Evolutionary conservation across 148 eudicot species (phyloP).

Genomic region (Nepenthes mirabilis): DNA sequence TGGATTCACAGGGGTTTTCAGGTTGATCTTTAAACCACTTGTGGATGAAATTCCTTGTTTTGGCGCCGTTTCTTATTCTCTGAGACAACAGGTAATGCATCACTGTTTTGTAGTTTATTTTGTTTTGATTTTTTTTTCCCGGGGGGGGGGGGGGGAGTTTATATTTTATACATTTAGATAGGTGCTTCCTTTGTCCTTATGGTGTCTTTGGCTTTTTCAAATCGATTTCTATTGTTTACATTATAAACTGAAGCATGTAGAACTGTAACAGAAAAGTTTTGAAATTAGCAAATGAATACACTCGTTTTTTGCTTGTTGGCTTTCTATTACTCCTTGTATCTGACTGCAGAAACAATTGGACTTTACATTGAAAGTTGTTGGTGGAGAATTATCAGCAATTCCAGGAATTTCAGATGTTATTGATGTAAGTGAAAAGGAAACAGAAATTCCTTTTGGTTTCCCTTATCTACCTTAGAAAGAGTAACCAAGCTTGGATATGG

Average conservation of each 20-base stretch:
- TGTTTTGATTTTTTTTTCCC: neutral
- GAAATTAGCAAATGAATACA: neutral
- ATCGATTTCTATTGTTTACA: too few relatives aligned
- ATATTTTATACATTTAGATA: too few relatives aligned
- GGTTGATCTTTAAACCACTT: conserved; percentile 71
- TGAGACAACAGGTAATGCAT: conserved; percentile 55
- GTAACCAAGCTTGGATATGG: neutral
- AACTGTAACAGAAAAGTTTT: neutral
- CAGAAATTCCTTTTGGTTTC: neutral
- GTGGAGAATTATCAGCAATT: conserved; percentile 66
- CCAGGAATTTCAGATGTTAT: conserved; percentile 82
- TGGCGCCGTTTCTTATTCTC: conserved; percentile 63
- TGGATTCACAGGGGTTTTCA: conserved; percentile 77
- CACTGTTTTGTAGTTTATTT: neutral
- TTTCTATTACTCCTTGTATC: neutral
- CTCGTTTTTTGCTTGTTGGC: too few relatives aligned
- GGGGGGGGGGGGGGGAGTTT: too few relatives aligned
- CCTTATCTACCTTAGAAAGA: neutral
- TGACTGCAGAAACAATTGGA: conserved; percentile 58
- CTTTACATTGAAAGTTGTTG: conserved; percentile 72
- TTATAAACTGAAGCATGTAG: too few relatives aligned
- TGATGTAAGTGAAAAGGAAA: conserved; percentile 35
- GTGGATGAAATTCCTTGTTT: conserved; percentile 77
- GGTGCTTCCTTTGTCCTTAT: neutral
- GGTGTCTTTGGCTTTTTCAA: neutral